These are phyloP conservation scores for Cylindrotheca fusiformis DNA, from an alignment of 108 stramenopile species.

Conservation along the genomic window DNA sequence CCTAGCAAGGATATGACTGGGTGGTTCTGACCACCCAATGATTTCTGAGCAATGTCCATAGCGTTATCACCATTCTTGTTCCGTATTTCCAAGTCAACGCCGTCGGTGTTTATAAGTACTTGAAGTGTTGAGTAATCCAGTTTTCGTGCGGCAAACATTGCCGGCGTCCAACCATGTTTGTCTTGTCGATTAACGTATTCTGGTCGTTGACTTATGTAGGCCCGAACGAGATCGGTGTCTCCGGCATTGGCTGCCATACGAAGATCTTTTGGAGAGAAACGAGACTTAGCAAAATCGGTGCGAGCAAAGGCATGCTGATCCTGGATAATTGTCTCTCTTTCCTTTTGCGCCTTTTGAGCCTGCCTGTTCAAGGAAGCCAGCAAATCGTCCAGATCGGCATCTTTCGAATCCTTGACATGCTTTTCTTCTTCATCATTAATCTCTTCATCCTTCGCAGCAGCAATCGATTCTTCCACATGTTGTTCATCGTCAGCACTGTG, in stretches of 20 bases:
- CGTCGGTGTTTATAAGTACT: conserved; percentile 1
- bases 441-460: background rate
- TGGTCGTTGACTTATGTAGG: conserved; percentile 1
- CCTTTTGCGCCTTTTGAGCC: background rate
- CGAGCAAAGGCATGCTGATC: background rate
- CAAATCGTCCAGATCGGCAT: conserved; percentile 20
- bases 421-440: conserved; percentile 1
- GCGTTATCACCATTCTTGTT: too few relatives aligned
- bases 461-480: background rate
- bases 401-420: conserved; percentile 1
- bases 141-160: conserved; percentile 24
- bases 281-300: conserved; percentile 3
- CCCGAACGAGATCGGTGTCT: conserved; percentile 10
- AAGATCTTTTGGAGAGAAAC: conserved; percentile 29
- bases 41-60: too few relatives aligned
- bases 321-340: background rate
- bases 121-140: conserved; percentile 11
- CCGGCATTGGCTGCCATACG: conserved; percentile 28
- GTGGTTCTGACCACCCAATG: too few relatives aligned
- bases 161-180: conserved; percentile 28
- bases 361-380: conserved; percentile 20
- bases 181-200: conserved; percentile 28
- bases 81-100: background rate
- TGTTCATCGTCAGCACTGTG: background rate
- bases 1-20: too few relatives aligned